phyloP scores from a whole-genome alignment of 208 protist genomes.

The Leishmania aethiopica region DNA sequence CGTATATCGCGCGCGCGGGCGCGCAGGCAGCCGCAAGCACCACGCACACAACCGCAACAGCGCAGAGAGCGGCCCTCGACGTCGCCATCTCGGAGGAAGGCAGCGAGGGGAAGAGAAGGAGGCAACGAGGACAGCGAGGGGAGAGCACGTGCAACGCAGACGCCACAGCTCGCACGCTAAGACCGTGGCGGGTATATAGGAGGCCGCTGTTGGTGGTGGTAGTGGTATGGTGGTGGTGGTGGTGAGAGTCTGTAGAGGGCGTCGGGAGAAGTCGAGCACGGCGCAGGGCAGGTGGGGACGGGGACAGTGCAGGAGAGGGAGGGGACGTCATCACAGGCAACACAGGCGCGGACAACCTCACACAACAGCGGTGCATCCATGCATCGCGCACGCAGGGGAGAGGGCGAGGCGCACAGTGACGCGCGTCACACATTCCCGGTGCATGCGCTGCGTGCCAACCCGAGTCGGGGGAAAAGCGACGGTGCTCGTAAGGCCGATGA shows the following conservation, averaged over 20 bases:
- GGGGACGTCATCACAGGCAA: not conserved
- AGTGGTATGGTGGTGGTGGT: too few species aligned
- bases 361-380: not conserved
- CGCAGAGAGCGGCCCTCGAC: conserved; percentile 13
- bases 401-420: not conserved
- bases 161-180: not conserved
- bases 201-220: not conserved
- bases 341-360: not conserved
- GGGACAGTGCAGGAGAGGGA: not conserved
- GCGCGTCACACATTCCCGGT: not conserved
- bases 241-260: not conserved
- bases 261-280: not conserved
- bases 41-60: conserved; percentile 26
- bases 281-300: not conserved
- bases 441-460: not conserved
- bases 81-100: conserved; percentile 17
- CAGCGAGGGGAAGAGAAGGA: not conserved
- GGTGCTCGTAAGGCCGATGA: not conserved
- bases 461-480: not conserved
- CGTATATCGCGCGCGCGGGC: conserved; percentile 21
- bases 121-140: not conserved
- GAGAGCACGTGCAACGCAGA: not conserved
- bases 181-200: not conserved
- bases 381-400: not conserved
- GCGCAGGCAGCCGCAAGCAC: conserved; percentile 19